Percentiles rank a stretch among this genome's conserved stretches.
Evolutionary conservation across 139 green algal species (phyloP).

Genomic region (Ostreobium quekettii): DNA sequence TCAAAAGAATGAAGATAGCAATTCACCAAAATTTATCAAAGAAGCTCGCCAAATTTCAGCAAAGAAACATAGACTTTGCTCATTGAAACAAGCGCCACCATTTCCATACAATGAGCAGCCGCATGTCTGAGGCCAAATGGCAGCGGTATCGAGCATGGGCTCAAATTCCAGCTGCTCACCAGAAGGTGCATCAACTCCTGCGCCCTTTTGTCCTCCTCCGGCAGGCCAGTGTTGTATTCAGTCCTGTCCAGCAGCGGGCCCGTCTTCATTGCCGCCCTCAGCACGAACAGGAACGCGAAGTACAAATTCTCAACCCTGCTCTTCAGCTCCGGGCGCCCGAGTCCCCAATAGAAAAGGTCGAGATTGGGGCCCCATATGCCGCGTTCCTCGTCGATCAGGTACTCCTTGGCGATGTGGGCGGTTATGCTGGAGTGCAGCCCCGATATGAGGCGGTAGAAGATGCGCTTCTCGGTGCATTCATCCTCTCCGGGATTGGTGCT

Average conservation of each 20-base stretch:
- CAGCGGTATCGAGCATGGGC: no score
- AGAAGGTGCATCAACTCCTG: slow-evolving; percentile 34
- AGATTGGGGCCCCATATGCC: slow-evolving; percentile 65
- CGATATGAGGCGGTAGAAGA: slow-evolving; percentile 82
- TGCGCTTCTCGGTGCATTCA: slow-evolving; percentile 52
- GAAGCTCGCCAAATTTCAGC: no score
- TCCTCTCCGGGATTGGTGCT: slow-evolving; percentile 15
- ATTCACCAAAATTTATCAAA: no score
- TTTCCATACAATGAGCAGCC: no score
- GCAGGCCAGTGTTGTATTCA: slow-evolving; percentile 55
- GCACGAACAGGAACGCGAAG: slow-evolving; percentile 89
- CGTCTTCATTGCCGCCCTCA: slow-evolving; percentile 77
- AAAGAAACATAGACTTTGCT: no score
- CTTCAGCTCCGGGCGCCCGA: slow-evolving; percentile 16
- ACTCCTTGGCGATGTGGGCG: slow-evolving; percentile 70
- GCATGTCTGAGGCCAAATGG: no score
- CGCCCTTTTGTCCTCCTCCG: slow-evolving; percentile 55
- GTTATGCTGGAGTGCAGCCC: slow-evolving; percentile 93
- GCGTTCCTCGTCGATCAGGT: slow-evolving; percentile 55
- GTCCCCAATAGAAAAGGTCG: slow-evolving; percentile 52
- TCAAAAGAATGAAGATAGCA: no score
- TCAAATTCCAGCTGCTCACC: no score
- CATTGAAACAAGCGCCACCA: no score
- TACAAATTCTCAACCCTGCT: slow-evolving; percentile 83
- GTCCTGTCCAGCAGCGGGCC: slow-evolving; percentile 44